Base-by-base conservation (phyloP, 2,329 filamentous ascomycete genomes). In the Trichoderma sp. region DNA sequence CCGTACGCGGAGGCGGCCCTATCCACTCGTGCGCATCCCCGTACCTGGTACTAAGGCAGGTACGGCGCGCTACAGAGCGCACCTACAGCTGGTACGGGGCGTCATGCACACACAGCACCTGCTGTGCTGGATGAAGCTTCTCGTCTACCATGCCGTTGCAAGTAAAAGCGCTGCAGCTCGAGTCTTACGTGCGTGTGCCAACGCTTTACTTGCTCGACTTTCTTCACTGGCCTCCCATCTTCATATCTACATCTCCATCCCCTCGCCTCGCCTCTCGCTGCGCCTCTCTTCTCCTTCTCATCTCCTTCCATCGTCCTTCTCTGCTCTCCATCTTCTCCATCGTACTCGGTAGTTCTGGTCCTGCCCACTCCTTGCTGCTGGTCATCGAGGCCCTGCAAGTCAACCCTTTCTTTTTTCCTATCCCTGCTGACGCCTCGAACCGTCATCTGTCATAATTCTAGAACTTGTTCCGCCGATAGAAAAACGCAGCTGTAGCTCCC, bases 391-490 rank as follows among this genome's bases (percentile, higher is more conserved):
- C 68, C 68, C 60, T 63, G 61, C 68, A 60, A 55, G 68, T 66
- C 61, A 53, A 67, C 64, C 68, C 61, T 66, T 61, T 62, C 56
- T 66, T 68, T 49, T 43, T 61, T 65, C 55, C 52, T 60, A 67
- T 59, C 71, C 68, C 68, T 53, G 59, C 71, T 68, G 65, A 61
- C 70, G 57, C 71, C 67, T 68, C 55, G 24, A 24, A 55, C 55
- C 33, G 43, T 70, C 68, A 68, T 60, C 53, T 63, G 40, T 68
- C 66, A 63, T 35, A 60, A 61, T 67, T 29, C 64, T 47, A 59
- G 64, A 58, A 49, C 43, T 37, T 29, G 40, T 31, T 59, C 65
- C 55, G 43, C 29, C 65, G 65, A 61, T 43, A 68, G 57, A 68
- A 68, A 55, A 55, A 55, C 47, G 57, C 56, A 60, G 40, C 40